These are phyloP conservation scores for Citrus reticulata DNA, from an alignment of 345 rosid species.

Conservation along the genomic window DNA sequence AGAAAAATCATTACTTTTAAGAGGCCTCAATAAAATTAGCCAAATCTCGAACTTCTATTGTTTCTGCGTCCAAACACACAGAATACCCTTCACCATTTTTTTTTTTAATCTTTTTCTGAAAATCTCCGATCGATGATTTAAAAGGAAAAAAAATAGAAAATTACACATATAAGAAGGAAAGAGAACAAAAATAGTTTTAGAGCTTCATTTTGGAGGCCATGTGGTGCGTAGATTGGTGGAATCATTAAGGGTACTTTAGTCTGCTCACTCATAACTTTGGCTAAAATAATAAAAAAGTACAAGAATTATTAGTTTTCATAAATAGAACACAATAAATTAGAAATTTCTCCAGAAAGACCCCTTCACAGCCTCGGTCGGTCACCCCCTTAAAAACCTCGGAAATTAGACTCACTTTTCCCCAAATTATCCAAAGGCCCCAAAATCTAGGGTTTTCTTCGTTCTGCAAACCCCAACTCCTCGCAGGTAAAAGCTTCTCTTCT, in stretches of 20 bases:
- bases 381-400: not conserved
- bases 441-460: conserved; percentile 34
- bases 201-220: not conserved
- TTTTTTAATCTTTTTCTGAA: too few species aligned
- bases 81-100: not conserved
- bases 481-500: conserved; percentile 17
- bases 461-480: conserved; percentile 20
- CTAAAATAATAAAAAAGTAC: not conserved
- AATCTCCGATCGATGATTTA: too few species aligned
- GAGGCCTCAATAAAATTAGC: not conserved
- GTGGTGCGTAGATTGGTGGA: too few species aligned
- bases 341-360: not conserved
- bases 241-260: not conserved
- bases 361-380: conserved; percentile 5
- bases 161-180: too few species aligned
- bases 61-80: too few species aligned
- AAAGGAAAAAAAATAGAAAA: too few species aligned
- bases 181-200: too few species aligned
- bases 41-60: not conserved
- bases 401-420: conserved; percentile 15
- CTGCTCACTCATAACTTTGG: not conserved
- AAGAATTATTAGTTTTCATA: not conserved
- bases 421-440: conserved; percentile 31
- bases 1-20: too few species aligned
- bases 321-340: not conserved